Base-by-base conservation (phyloP, 305 asterid genomes). In the Fraxinus nigra region DNA sequence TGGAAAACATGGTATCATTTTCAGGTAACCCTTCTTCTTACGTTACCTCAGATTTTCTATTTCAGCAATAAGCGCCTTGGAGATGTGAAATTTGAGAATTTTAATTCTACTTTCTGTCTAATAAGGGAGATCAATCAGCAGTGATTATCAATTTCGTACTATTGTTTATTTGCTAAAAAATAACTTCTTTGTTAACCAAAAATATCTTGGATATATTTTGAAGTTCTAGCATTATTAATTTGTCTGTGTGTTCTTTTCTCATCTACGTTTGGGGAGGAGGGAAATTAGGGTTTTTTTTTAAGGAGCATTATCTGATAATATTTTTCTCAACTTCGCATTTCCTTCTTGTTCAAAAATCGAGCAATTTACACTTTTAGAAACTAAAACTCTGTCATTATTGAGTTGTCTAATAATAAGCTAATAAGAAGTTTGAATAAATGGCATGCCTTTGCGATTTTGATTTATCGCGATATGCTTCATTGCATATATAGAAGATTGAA, bases 1-100 rank as follows among this genome's bases (percentile, higher is more conserved):
- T 46, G 37, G 61, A 40, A n/a, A 76, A 9, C 37, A 76, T 76
- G 79, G 33, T 22, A 22, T 76, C 79, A 22, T 16, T 20, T 9
- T 35, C 38, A 40, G 79, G 65, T 76, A 76, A 76, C 79, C 65
- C 79, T 24, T 26, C 33, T 37, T 20, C 79, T 75, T 76, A 30
- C 38, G 26, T 33, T 33, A 40, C 63, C 79, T 76, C 79, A 46
- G 34, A 40, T 18, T 76, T 46, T 76, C 34, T 22, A 61, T 75
- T 35, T 75, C 63, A 26, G 1, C n/a, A 65, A 24, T 65, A 28
- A 65, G 73, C 8, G 14, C n/a, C 0, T 11, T 3, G 20, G 8
- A 65, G 35, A 24, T 28, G n/a, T 26, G 35, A 65, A 26, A 24
- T 63, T 65, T 28, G 73, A 3, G n/a, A 24, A 28, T 26, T 9